Conservation (phyloP, 1,284 basidiomycete genomes). For the Trametes hirsuta region DNA sequence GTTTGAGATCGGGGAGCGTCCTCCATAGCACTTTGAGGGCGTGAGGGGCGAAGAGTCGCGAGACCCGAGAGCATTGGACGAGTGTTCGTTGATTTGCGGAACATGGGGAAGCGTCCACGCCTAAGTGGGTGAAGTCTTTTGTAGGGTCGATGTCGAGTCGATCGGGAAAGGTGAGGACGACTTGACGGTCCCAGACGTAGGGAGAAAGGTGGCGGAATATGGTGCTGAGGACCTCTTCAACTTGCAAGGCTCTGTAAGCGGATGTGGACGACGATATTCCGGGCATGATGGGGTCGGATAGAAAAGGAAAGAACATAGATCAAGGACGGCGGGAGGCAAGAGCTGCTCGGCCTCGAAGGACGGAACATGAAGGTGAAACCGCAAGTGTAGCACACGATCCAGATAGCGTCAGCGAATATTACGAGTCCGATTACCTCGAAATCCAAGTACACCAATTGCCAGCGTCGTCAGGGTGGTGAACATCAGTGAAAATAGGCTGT, state of each 20-base stretch:
- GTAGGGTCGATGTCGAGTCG: not conserved
- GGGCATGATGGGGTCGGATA: too few relatives aligned
- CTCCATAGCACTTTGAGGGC: slow-evolving; percentile 12
- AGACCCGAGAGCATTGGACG: slow-evolving; percentile 3
- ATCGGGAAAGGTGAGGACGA: not conserved
- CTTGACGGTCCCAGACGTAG: slow-evolving; percentile 3
- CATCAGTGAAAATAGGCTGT: too few relatives aligned
- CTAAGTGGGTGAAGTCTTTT: slow-evolving; percentile 5
- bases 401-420: too few relatives aligned
- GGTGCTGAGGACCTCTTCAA: slow-evolving; percentile 1
- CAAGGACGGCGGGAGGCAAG: too few relatives aligned
- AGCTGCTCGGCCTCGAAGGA: too few relatives aligned
- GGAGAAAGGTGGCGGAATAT: slow-evolving; percentile 7
- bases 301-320: too few relatives aligned
- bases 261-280: too few relatives aligned
- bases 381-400: too few relatives aligned
- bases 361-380: too few relatives aligned
- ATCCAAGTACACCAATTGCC: too few relatives aligned
- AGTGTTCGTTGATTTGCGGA: slow-evolving; percentile 3
- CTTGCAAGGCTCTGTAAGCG: not conserved
- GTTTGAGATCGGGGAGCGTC: slow-evolving; percentile 4
- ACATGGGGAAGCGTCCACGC: not conserved
- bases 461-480: too few relatives aligned
- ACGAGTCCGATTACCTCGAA: too few relatives aligned
- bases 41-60: not conserved